Base-by-base conservation (phyloP, 2,329 filamentous ascomycete species). In the Diaporthe ilicicola region DNA sequence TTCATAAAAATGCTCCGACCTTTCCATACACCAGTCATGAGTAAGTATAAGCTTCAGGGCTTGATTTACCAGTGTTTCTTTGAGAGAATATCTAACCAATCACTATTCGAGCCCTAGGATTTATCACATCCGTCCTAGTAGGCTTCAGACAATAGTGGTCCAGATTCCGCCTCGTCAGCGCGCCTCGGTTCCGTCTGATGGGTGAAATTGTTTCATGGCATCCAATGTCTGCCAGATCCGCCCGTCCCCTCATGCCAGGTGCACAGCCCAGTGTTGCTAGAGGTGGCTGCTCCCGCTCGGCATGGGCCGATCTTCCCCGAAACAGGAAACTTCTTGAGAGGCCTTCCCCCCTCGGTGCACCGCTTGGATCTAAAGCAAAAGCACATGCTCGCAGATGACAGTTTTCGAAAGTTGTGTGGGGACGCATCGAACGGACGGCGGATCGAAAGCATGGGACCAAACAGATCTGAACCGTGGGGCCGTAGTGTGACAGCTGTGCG, bases 271-370 rank as follows among this genome's bases (percentile, higher is more conserved):
- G 42, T 62, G 39, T 4, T 32, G 39, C 15, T 39, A 34, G 37
- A 46, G 12, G 56, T 62, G 27, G 56, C 55, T 44, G 13, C 42
- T 62, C 59, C 59, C 59, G 59, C 59, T 19, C 17, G 59, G 48
- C 59, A 62, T 29, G 15, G 12, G 22, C 34, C 27, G n/a, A 29
- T 34, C 59, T 37, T 37, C 44, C 3, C 59, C 27, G 4, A 5
- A 50, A 50, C 19, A 29, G 59, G 59, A 64, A 64, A 64, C n/a
- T 64, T 50, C 29, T 50, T 64, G 59, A 64, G 44, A 64, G 29
- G n/a, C 7, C 2, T 15, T 12, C 19, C 7, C 7, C 19, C 27
- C 51, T 24, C 19, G 59, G 42, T 19, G 17, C 42, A 29, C 42
- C 32, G 29, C n/a, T 24, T 37, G 8, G 12, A 5, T 37, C 44